Evolutionary conservation across 1,284 basidiomycete species (phyloP), one percentile per base, ranked within the genome.

Genomic region (Coriolopsis trogii): DNA sequence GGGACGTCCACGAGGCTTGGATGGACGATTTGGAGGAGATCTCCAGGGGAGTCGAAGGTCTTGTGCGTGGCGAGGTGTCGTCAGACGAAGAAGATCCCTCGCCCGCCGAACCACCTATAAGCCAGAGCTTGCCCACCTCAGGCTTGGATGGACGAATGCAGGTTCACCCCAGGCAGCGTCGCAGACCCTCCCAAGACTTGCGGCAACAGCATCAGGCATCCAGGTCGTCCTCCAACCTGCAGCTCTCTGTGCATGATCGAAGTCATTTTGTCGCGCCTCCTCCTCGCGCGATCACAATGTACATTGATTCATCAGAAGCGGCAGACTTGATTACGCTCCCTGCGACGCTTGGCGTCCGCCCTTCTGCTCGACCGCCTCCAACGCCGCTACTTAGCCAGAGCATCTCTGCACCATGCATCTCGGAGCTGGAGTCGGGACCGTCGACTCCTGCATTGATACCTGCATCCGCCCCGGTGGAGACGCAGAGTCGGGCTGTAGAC

Each of bases 271-370:
- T 89, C 47, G 72, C 87, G 0, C 83, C 80, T 24, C 76, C 88
- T n/a, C 86, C 88, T 8, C 76, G 85, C 34, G 86, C 87, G 3
- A 63, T 91, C 25, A 90, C 87, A 3, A 84, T 89, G 68, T 87
- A 84, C 59, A 75, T 88, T 36, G 84, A 79, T 52, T 79, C 81
- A 21, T 74, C 76, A 6, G 70, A 76, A 21, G 77, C 81, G 55
- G 68, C 79, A 21, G 73, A 76, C 37, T 64, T 73, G 13, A 82
- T 91, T 44, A 62, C 74, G 12, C 68, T 91, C 2, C 89, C 88
- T 13, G 83, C 86, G 6, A 91, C 88, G 0, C 73, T 89, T 39
- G 89, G 89, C 15, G 64, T 88, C 3, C 78, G 84, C 21, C 69
- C 80, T 3, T 60, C 74, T 4, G 77, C 34, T 53, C 75, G 36